Conservation (phyloP, 495 filamentous ascomycete species). For the Xylaria flabelliformis region DNA sequence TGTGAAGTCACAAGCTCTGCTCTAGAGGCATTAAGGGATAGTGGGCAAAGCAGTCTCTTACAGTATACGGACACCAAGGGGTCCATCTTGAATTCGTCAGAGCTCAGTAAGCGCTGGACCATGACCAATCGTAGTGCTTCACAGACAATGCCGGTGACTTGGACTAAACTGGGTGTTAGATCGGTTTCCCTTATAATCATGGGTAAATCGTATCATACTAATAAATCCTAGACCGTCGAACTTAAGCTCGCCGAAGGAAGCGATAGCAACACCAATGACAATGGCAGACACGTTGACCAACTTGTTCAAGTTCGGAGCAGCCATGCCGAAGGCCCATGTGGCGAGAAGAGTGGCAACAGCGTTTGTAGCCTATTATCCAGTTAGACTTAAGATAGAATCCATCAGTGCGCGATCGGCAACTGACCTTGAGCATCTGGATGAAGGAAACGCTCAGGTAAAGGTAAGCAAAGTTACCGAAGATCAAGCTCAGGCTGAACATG, state of each 20-base stretch:
- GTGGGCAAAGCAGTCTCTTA: conserved; percentile 39
- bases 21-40: no score
- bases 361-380: conserved; percentile 69
- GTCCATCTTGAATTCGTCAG: conserved; percentile 93
- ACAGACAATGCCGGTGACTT: conserved; percentile 79
- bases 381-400: conserved; percentile 25
- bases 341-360: conserved; percentile 84
- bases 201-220: conserved; percentile 56
- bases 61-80: conserved; percentile 90
- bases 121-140: conserved; percentile 88
- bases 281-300: conserved; percentile 85
- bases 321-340: conserved; percentile 79
- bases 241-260: conserved; percentile 87
- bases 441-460: conserved; percentile 88
- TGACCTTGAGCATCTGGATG: conserved; percentile 90
- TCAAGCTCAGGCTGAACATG: conserved; percentile 89
- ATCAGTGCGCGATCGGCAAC: not conserved
- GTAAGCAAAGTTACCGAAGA: conserved; percentile 89
- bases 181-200: not conserved
- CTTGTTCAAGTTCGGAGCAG: conserved; percentile 74
- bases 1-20: not conserved
- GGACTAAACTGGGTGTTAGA: conserved; percentile 52
- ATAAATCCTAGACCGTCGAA: conserved; percentile 84
- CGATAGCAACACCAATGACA: conserved; percentile 85
- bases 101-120: conserved; percentile 85